Evolutionary conservation across 345 rosid genomes (phyloP), one percentile per base, ranked within the genome.

Genomic region (Corchorus capsularis): DNA sequence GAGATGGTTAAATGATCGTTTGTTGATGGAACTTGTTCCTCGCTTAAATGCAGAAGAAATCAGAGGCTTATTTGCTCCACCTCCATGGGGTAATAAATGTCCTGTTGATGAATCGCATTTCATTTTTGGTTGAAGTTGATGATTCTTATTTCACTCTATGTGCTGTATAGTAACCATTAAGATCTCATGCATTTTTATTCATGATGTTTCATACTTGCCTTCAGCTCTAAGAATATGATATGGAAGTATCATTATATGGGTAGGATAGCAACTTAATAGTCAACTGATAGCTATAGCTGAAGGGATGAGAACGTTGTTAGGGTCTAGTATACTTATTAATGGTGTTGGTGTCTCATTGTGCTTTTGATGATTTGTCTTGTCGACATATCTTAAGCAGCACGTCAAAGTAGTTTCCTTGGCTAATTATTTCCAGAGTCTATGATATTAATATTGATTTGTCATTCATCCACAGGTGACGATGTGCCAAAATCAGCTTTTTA

Each of bases 1-100:
- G 50, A 90, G 99, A 80, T 90, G 90, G 96, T 55, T 95, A 74
- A 95, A 92, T 83, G 99, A 95, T 86, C 94, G 94, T 47, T 83
- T 95, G 76, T 82, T 95, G 59, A 92, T 95, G 96, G 99, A 95
- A 77, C 99, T 95, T 81, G 98, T 95, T 78, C 99, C 99, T 66
- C 92, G 93, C 74, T 83, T 95, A 72, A 87, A 93, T 85, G 97
- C 90, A 0, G 87, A 90, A 45, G 98, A 95, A 84, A 89, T 95
- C 70, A 90, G 89, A 83, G 98, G 98, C 83, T 86, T 95, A 85
- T 95, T 95, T 90, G 93, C 99, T 65, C 99, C 99, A 67, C 99
- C 99, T 8, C 99, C 99, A 16, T 95, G 96, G 96, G 99, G 99
- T 93, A 88, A 77, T 79, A 19, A 54, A 54, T 79, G 22, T 73